A percentile compares a stretch with the other conserved stretches of the same genome.
Conservation (phyloP, 805 yeast genomes). For the Millerozyma miso region DNA sequence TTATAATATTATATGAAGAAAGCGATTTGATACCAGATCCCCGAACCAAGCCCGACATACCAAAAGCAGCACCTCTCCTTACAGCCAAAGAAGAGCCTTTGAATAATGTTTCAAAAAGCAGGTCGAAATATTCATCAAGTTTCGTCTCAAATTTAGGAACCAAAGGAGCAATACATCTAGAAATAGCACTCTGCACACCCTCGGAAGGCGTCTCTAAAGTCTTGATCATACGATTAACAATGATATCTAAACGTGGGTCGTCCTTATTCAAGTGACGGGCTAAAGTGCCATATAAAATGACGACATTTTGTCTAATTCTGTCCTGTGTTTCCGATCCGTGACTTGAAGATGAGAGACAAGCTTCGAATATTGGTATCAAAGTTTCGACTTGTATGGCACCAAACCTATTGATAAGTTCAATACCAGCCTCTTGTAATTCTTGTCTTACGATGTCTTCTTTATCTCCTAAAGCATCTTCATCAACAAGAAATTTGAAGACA, state of each 20-base stretch:
- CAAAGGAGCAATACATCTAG: constrained; percentile 82
- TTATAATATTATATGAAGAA: constrained; percentile 69
- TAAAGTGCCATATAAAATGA: constrained; percentile 84
- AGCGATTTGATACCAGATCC: constrained; percentile 84
- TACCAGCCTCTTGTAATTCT: constrained; percentile 87
- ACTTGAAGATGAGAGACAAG: constrained; percentile 50
- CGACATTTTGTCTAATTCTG: constrained; percentile 69
- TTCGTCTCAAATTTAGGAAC: constrained; percentile 53
- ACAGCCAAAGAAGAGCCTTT: constrained; percentile 42
- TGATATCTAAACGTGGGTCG: constrained; percentile 63
- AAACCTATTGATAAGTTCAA: constrained; percentile 59
- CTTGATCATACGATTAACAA: constrained; percentile 63
- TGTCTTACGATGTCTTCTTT: constrained; percentile 66
- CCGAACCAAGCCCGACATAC: constrained; percentile 87
- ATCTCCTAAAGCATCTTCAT: constrained; percentile 69
- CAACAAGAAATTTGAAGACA: constrained; percentile 61
- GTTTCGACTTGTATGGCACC: constrained; percentile 68
- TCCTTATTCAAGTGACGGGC: constrained; percentile 73
- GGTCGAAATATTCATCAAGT: constrained; percentile 52
- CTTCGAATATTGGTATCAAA: constrained; percentile 79
- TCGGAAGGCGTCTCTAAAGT: constrained; percentile 87
- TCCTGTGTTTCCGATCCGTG: constrained; percentile 49
- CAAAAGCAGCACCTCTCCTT: constrained; percentile 95
- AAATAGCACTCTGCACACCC: constrained; percentile 82
- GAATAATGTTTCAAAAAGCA: constrained; percentile 58